Evolutionary conservation across 257 asterid genomes (phyloP).

Genomic region (Datura wrightii): DNA sequence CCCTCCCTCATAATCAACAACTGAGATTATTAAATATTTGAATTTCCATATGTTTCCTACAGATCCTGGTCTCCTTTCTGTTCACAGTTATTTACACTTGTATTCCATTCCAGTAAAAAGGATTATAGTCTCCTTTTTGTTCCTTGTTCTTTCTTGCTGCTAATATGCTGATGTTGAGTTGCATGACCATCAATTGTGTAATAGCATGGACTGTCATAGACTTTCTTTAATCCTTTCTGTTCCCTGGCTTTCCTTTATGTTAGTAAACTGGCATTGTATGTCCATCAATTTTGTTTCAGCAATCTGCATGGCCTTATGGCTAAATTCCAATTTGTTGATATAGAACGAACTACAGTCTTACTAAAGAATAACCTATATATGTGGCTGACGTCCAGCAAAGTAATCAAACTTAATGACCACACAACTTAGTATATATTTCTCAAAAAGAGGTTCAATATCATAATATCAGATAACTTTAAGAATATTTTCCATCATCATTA

Average conservation of each 20-base stretch:
- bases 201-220: background rate
- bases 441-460: background rate
- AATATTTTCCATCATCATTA: background rate
- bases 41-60: background rate
- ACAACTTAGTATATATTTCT: background rate
- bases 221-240: background rate
- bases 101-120: background rate
- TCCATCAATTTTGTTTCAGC: background rate
- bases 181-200: background rate
- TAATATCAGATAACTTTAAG: slow-evolving; percentile 6
- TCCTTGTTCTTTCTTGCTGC: slow-evolving; percentile 1
- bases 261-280: background rate
- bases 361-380: background rate
- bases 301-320: background rate
- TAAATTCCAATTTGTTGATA: background rate
- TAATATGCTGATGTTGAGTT: background rate
- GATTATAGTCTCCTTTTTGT: background rate
- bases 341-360: background rate
- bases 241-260: background rate
- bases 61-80: background rate
- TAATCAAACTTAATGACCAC: slow-evolving; percentile 2
- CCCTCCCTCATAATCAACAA: background rate
- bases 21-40: slow-evolving; percentile 1
- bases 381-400: background rate
- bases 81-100: background rate